Evolutionary conservation across 2,329 filamentous ascomycete genomes (phyloP).

Genomic region (Claviceps spartinae): DNA sequence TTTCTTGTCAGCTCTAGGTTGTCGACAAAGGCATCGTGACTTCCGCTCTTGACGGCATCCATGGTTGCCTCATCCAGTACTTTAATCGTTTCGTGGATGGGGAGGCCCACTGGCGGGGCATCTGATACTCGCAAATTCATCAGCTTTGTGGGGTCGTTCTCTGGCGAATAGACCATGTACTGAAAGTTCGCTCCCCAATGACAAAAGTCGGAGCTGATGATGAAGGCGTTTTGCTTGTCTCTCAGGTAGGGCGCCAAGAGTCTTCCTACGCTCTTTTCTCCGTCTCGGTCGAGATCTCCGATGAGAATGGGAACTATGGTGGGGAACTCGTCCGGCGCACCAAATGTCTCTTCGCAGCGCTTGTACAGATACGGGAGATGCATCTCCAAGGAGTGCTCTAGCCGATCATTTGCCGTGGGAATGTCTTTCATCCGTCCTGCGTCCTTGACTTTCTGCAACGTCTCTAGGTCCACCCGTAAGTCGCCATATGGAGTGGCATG

Average conservation of each 20-base stretch:
- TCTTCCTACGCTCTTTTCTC: constrained; percentile 55
- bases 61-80: constrained; percentile 71
- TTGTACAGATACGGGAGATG: constrained; percentile 90
- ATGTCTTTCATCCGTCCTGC: constrained; percentile 36
- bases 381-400: constrained; percentile 93
- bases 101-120: constrained; percentile 22
- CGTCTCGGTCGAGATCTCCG: constrained; percentile 50
- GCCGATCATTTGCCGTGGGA: constrained; percentile 51
- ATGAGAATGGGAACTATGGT: constrained; percentile 75
- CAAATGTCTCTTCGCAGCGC: constrained; percentile 42
- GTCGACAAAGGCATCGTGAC: constrained; percentile 54
- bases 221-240: constrained; percentile 65
- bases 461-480: constrained; percentile 48
- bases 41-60: constrained; percentile 67
- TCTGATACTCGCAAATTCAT: constrained; percentile 22
- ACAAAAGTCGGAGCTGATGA: constrained; percentile 91
- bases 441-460: constrained; percentile 35
- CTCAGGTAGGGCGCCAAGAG: constrained; percentile 66
- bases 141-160: constrained; percentile 24
- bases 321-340: constrained; percentile 44
- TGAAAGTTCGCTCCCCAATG: constrained; percentile 79
- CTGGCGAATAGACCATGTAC: constrained; percentile 62
- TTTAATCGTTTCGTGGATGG: constrained; percentile 77
- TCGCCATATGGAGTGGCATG: constrained; percentile 67
- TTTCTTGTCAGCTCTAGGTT: constrained; percentile 64